Percentiles rank a stretch among this genome's conserved stretches.
Evolutionary conservation across 2,329 filamentous ascomycete genomes (phyloP).

Genomic region (Arthrobotrys sinensis): DNA sequence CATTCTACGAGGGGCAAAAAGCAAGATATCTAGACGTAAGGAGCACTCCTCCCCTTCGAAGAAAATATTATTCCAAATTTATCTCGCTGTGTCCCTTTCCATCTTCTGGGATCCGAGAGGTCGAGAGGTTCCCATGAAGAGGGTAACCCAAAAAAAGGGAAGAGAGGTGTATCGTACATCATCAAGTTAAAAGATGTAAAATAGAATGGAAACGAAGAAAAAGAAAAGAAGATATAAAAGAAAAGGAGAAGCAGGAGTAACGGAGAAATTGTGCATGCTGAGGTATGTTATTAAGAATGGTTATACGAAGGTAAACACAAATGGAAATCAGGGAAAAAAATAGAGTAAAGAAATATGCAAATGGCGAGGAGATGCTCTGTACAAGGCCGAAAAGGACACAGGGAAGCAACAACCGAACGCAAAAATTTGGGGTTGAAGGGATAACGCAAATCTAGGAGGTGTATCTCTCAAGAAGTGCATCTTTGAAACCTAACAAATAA

Average conservation of each 20-base stretch:
- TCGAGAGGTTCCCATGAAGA: constrained; percentile 25
- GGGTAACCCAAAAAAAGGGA: constrained; percentile 31
- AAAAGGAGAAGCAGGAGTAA: neutral
- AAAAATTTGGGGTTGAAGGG: constrained; percentile 16
- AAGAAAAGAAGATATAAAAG: constrained; percentile 13
- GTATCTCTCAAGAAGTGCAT: constrained; percentile 12
- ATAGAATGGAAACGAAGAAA: constrained; percentile 9
- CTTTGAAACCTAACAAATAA: constrained; percentile 30
- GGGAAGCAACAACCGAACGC: constrained; percentile 25
- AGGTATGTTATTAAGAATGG: constrained; percentile 50
- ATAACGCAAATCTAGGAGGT: constrained; percentile 13
- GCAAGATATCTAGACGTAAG: constrained; percentile 35
- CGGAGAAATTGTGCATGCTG: constrained; percentile 21
- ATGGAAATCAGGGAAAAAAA: constrained; percentile 9
- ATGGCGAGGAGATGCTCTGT: constrained; percentile 51
- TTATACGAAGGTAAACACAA: constrained; percentile 33
- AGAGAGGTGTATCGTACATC: constrained; percentile 56
- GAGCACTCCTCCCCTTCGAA: constrained; percentile 28
- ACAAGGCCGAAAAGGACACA: constrained; percentile 49
- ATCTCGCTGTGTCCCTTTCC: constrained; percentile 22
- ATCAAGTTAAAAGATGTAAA: constrained; percentile 58
- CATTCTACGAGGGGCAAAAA: constrained; percentile 13
- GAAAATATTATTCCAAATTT: constrained; percentile 47
- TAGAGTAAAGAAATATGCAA: constrained; percentile 34
- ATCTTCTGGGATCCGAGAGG: constrained; percentile 14